Base-by-base conservation (phyloP, 2,329 filamentous ascomycete species). In the Pseudofabraea citricarpa region DNA sequence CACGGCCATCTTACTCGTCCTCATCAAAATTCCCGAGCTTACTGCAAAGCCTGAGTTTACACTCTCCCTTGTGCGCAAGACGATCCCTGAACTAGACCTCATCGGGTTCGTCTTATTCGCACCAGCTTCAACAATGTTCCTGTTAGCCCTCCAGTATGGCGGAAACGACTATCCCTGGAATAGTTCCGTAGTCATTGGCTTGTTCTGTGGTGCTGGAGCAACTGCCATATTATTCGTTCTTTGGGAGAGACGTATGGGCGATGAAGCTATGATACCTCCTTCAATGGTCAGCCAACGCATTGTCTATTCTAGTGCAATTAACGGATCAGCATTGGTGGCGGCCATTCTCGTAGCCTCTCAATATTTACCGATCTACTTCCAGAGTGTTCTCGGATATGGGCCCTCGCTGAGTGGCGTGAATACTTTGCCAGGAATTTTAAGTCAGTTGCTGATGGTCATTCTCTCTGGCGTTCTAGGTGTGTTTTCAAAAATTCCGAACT, bases 91-190 rank as follows among this genome's bases (percentile, higher is more conserved):
- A 31, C 50, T 65, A n/a, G 64, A 65, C 46, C 36, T 62, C 3
- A n/a, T 54, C 4, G 63, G 62, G 2, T 54, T 56, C 8, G 45
- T 54, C 13, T 47, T 64, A 31, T 53, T 67, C n/a, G 55, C 62
- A 51, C 41, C 52, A 58, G 12, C 49, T 58, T 4, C 48, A 59
- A 19, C 61, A 53, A 10, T 50, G 63, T n/a, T 61, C n/a, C 51
- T 63, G 13, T 51, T 63, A 8, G 61, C 59, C 9, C 44, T 62
- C 9, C 51, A 60, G 43, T 62, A 55, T 54, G 60, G 60, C 19
- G 60, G 59, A 18, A 52, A 40, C 2, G 57, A 52, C 3, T 59
- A 62, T 36, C 15, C 56, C 4, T 64, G 60, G 60, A 51, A 52
- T 9, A 44, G 37, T n/a, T 24, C 45, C 12, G 41, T 23, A 2